Evolutionary conservation across 148 eudicot genomes (phyloP).

Genomic region (Beta vulgaris): DNA sequence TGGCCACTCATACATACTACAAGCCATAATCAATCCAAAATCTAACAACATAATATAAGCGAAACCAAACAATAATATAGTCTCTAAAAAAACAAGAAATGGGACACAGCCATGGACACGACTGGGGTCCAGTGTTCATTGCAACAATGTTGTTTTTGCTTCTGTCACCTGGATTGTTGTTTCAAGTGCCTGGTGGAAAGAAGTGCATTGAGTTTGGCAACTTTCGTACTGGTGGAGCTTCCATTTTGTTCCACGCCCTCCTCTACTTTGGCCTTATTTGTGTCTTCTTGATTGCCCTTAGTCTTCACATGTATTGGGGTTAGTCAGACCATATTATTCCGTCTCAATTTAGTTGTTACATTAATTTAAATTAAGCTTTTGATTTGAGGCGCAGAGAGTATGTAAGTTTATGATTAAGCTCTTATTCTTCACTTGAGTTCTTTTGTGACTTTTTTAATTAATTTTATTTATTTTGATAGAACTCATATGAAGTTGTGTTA

Average conservation of each 20-base stretch:
- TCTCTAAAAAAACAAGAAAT: not conserved
- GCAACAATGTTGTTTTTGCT: slow-evolving; percentile 47
- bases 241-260: slow-evolving; percentile 46
- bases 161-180: slow-evolving; percentile 52
- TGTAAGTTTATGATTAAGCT: no score
- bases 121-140: slow-evolving; percentile 46
- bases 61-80: not conserved
- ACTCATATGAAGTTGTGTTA: no score
- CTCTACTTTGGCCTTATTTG: slow-evolving; percentile 52
- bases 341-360: no score
- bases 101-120: slow-evolving; percentile 34
- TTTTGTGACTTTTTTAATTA: no score
- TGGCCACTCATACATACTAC: not conserved
- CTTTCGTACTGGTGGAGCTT: slow-evolving; percentile 45
- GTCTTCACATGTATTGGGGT: slow-evolving; percentile 45
- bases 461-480: no score
- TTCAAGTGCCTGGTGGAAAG: slow-evolving; percentile 46
- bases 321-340: no score
- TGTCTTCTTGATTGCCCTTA: slow-evolving; percentile 44
- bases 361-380: no score
- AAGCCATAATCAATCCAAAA: not conserved
- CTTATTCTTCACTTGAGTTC: no score
- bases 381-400: no score
- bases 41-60: not conserved
- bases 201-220: slow-evolving; percentile 50